Conservation (phyloP, 768 basidiomycete genomes). For the Pisolithus microcarpus region DNA sequence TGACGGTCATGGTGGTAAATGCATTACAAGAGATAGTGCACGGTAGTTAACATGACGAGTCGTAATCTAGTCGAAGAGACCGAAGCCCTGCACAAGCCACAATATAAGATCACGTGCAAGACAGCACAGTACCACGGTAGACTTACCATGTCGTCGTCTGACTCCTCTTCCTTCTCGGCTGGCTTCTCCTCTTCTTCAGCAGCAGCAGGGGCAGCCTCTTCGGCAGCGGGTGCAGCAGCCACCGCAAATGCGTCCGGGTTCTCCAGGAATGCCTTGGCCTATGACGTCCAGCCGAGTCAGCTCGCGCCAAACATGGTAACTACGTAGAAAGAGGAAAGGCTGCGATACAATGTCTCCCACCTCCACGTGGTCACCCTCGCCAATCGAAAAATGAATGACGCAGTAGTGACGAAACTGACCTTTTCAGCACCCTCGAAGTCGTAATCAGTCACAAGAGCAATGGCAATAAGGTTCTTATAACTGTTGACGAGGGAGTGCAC, state of each 20-base stretch:
- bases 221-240: constrained; percentile 59
- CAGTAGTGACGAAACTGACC: constrained; percentile 39
- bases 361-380: no score
- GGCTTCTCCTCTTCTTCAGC: constrained; percentile 62
- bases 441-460: constrained; percentile 89
- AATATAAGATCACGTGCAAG: not conserved
- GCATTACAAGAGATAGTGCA: constrained; percentile 19
- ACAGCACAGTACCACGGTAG: not conserved
- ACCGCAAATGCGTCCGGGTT: constrained; percentile 97
- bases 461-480: constrained; percentile 95
- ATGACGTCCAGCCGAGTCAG: constrained; percentile 18
- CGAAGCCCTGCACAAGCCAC: constrained; percentile 62
- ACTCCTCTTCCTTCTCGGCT: constrained; percentile 79
- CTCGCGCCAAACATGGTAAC: constrained; percentile 7
- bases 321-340: not conserved
- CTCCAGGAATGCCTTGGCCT: constrained; percentile 95
- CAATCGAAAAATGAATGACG: constrained; percentile 28
- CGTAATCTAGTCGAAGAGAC: constrained; percentile 75
- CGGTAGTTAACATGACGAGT: constrained; percentile 12
- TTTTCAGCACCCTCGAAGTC: constrained; percentile 90
- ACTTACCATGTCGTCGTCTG: constrained; percentile 83
- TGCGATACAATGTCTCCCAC: constrained; percentile 26
- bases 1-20: constrained; percentile 9
- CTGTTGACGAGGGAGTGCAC: constrained; percentile 94
- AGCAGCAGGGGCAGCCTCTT: constrained; percentile 46